Evolutionary conservation across 1,139 yeast species (phyloP).

Genomic region (Pichia norvegensis): DNA sequence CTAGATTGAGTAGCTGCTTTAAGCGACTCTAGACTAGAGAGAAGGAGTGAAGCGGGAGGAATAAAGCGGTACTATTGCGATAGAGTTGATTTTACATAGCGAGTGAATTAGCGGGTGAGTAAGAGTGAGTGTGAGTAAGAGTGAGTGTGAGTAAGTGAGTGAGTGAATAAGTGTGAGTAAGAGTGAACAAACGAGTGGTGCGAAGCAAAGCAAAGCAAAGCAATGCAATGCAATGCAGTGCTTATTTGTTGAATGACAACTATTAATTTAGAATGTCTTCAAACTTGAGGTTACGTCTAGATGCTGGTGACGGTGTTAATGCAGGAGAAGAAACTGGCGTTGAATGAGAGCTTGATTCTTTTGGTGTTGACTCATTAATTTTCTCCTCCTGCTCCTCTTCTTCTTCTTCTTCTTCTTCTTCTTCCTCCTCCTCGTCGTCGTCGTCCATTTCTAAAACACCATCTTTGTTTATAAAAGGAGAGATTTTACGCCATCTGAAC

Average conservation of each 20-base stretch:
- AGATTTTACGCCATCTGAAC: constrained; percentile 17
- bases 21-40: too few species aligned
- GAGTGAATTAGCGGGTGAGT: too few species aligned
- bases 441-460: background rate
- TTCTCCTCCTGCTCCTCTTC: background rate
- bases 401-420: background rate
- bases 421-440: background rate
- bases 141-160: too few species aligned
- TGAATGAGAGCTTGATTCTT: background rate
- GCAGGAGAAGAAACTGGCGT: background rate
- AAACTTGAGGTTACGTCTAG: background rate
- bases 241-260: background rate
- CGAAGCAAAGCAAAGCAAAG: background rate
- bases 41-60: too few species aligned
- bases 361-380: background rate
- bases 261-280: background rate
- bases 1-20: too few species aligned
- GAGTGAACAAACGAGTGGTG: too few species aligned
- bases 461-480: constrained; percentile 7
- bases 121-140: too few species aligned
- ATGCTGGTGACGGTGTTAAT: background rate
- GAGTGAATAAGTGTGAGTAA: too few species aligned
- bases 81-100: too few species aligned
- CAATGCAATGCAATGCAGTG: background rate
- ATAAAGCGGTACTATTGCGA: too few species aligned